Evolutionary conservation across 108 stramenopile species (phyloP).

Genomic region (Schizochytrium sp.): DNA sequence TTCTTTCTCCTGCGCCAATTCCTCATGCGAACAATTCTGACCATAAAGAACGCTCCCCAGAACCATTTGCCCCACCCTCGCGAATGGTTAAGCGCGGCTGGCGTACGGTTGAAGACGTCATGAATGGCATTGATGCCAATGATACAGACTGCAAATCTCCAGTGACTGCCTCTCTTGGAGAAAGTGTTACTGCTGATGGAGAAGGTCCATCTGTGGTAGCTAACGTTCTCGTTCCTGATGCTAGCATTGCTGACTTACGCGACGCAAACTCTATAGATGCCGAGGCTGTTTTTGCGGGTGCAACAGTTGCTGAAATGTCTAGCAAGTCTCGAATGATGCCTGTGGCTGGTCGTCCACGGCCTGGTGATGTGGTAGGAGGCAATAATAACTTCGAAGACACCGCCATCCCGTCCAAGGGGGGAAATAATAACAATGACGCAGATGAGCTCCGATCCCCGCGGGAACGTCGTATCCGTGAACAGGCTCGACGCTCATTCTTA

Average conservation of each 20-base stretch:
- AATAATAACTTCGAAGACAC: too few relatives aligned
- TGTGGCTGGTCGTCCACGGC: background rate
- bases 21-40: background rate
- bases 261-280: too few relatives aligned
- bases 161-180: background rate
- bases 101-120: background rate
- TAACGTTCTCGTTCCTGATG: background rate
- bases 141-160: background rate
- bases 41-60: conserved; percentile 61
- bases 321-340: background rate
- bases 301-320: background rate
- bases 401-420: background rate
- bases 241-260: background rate
- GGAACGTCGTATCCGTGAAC: conserved; percentile 47
- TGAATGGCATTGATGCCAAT: background rate
- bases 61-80: background rate
- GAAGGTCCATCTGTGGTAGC: background rate
- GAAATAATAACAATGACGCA: conserved; percentile 44
- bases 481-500: conserved; percentile 22
- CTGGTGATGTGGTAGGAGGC: background rate
- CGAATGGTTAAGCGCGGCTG: conserved; percentile 45
- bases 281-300: too few relatives aligned
- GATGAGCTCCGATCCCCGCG: conserved; percentile 40
- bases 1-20: background rate
- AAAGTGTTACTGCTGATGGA: background rate